These are phyloP conservation scores for Phytophthora aleatoria DNA, from an alignment of 352 stramenopile genomes.

Conservation along the genomic window DNA sequence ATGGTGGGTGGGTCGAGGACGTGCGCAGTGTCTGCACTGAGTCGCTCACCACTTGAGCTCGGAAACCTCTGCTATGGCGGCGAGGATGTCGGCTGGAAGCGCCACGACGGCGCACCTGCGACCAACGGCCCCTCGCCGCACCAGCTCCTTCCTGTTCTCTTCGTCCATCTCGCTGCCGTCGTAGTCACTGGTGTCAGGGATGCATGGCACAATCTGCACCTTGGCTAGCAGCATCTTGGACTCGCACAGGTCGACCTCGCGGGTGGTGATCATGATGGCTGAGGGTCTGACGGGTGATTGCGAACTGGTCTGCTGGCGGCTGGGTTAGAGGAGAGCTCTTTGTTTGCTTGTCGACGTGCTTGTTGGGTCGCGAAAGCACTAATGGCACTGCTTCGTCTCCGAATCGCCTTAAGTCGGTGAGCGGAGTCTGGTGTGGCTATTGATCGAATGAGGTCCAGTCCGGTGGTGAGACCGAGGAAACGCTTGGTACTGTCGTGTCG, in stretches of 20 bases:
- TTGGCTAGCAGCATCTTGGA: slow-evolving; percentile 27
- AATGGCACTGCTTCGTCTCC: slow-evolving; percentile 19
- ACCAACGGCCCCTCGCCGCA: slow-evolving; percentile 40
- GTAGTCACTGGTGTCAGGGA: slow-evolving; percentile 2
- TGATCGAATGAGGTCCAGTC: slow-evolving; percentile 32
- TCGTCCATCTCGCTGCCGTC: slow-evolving; percentile 19
- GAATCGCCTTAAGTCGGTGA: slow-evolving; percentile 8
- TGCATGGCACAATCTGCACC: slow-evolving; percentile 2
- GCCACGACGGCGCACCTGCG: slow-evolving; percentile 37
- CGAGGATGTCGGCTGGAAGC: slow-evolving; percentile 22
- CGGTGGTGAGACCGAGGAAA: slow-evolving; percentile 22
- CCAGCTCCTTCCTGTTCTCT: slow-evolving; percentile 33
- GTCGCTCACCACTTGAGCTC: slow-evolving; percentile 27
- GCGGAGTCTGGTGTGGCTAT: slow-evolving; percentile 7
- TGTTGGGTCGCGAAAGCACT: slow-evolving; percentile 22
- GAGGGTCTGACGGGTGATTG: slow-evolving; percentile 7
- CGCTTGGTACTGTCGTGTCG: slow-evolving; percentile 16
- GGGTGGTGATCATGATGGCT: slow-evolving; percentile 28
- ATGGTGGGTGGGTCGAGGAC: slow-evolving; percentile 2
- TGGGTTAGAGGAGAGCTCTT: neutral
- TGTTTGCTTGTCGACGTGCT: slow-evolving; percentile 7
- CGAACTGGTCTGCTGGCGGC: slow-evolving; percentile 13
- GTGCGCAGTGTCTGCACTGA: neutral
- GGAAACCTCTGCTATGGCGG: slow-evolving; percentile 26
- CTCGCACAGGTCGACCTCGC: slow-evolving; percentile 21